These are phyloP conservation scores for Colletotrichum viniferum DNA, from an alignment of 2,329 filamentous ascomycete species.

Conservation along the genomic window DNA sequence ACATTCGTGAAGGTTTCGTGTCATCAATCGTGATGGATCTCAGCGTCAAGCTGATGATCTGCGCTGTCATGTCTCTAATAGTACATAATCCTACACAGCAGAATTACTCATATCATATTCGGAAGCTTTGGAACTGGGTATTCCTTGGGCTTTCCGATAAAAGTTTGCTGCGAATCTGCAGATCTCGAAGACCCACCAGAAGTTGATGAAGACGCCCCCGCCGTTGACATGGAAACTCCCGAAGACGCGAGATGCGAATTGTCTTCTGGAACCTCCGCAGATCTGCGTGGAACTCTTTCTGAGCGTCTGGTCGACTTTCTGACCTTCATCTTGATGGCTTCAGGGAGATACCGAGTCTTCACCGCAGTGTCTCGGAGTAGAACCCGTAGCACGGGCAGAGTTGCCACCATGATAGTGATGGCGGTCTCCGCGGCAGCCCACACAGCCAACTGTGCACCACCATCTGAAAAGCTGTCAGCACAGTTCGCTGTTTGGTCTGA, in stretches of 20 bases:
- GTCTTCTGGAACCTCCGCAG: background rate
- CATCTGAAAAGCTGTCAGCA: slow-evolving; percentile 26
- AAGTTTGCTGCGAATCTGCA: background rate
- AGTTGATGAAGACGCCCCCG: background rate
- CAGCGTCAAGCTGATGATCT: background rate
- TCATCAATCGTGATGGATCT: background rate
- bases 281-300: background rate
- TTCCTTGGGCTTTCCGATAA: background rate
- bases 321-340: slow-evolving; percentile 6
- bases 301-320: background rate
- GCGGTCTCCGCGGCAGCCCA: slow-evolving; percentile 32
- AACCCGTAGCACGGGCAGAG: slow-evolving; percentile 31
- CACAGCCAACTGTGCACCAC: slow-evolving; percentile 9
- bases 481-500: background rate
- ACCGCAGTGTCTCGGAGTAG: slow-evolving; percentile 8
- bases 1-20: background rate
- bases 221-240: slow-evolving; percentile 6
- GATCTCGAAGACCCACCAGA: slow-evolving; percentile 1
- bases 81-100: background rate
- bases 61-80: background rate
- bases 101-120: background rate
- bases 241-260: background rate
- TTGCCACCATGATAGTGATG: slow-evolving; percentile 38
- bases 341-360: background rate
- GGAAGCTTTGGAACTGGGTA: background rate